phyloP scores from a whole-genome alignment of 805 yeast species.

The Suhomyces xylopsoci region DNA sequence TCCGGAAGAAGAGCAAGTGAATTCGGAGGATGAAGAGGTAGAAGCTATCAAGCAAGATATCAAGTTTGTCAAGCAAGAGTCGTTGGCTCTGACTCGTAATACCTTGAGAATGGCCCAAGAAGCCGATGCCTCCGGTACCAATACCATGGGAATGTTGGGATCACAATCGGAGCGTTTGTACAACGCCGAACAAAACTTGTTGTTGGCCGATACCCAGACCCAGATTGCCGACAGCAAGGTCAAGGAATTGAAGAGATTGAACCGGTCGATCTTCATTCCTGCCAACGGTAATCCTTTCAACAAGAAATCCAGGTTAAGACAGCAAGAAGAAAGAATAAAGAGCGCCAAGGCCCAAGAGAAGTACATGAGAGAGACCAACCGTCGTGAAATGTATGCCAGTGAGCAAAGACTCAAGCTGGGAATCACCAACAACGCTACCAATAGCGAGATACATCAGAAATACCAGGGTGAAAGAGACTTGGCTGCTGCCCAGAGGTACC shows the following conservation, averaged over 20 bases:
- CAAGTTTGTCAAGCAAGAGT: slow-evolving; percentile 79
- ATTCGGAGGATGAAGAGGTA: slow-evolving; percentile 80
- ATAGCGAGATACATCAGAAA: slow-evolving; percentile 39
- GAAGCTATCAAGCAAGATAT: slow-evolving; percentile 82
- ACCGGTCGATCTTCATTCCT: slow-evolving; percentile 78
- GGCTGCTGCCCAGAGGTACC: slow-evolving; percentile 63
- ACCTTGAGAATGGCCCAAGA: slow-evolving; percentile 58
- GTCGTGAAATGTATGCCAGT: slow-evolving; percentile 57
- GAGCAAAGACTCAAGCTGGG: slow-evolving; percentile 69
- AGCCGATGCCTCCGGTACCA: slow-evolving; percentile 48
- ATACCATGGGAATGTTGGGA: slow-evolving; percentile 89
- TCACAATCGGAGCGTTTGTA: slow-evolving; percentile 87
- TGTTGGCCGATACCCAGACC: slow-evolving; percentile 77
- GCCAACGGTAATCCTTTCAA: slow-evolving; percentile 84
- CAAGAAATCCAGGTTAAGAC: slow-evolving; percentile 67
- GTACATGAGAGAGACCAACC: slow-evolving; percentile 56
- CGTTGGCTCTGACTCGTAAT: slow-evolving; percentile 80
- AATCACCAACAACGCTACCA: slow-evolving; percentile 41
- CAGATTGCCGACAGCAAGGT: slow-evolving; percentile 81
- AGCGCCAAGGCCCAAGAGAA: slow-evolving; percentile 62
- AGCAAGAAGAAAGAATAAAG: slow-evolving; percentile 68
- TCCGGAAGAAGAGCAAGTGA: slow-evolving; percentile 38
- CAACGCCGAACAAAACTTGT: slow-evolving; percentile 72
- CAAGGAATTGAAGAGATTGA: slow-evolving; percentile 70
- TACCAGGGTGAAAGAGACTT: slow-evolving; percentile 52